Conservation (phyloP, 2,329 filamentous ascomycete species). For the Nannizziopsis barbatae region DNA sequence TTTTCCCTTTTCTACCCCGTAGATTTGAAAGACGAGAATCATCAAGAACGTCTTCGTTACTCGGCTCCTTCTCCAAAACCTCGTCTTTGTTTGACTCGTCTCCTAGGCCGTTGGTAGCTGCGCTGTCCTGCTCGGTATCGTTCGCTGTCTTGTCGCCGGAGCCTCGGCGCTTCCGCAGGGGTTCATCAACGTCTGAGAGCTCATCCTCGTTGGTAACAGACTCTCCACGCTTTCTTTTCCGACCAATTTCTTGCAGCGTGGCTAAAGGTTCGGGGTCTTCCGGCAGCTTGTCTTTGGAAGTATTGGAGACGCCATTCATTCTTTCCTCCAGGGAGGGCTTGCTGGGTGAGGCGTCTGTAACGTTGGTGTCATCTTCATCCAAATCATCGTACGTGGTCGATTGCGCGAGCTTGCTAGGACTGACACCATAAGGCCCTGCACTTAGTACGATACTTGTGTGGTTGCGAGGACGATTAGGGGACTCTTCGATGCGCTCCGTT, state of each 20-base stretch:
- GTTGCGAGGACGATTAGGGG: conserved; percentile 55
- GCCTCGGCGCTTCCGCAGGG: conserved; percentile 32
- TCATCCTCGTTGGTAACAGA: conserved; percentile 18
- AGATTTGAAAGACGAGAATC: conserved; percentile 23
- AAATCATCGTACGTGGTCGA: conserved; percentile 38
- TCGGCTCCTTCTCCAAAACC: conserved; percentile 15
- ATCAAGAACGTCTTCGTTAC: conserved; percentile 24
- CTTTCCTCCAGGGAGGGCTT: conserved; percentile 28
- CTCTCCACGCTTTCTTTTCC: conserved; percentile 34
- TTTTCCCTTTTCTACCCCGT: conserved; percentile 35
- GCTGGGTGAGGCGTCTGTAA: conserved; percentile 31
- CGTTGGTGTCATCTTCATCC: conserved; percentile 24
- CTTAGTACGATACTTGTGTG: conserved; percentile 52
- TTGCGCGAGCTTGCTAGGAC: conserved; percentile 65
- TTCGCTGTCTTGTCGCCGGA: conserved; percentile 19
- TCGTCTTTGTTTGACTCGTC: conserved; percentile 13
- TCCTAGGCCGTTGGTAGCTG: conserved; percentile 19
- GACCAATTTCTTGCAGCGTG: conserved; percentile 21
- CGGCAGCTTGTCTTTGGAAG: conserved; percentile 20
- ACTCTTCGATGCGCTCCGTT: conserved; percentile 83
- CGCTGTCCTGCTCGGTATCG: conserved; percentile 19
- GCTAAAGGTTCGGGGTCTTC: conserved; percentile 17
- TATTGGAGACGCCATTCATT: conserved; percentile 22
- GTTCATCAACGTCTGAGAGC: conserved; percentile 31
- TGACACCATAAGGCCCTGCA: conserved; percentile 52